A percentile compares a stretch with the other conserved stretches of the same genome.
Evolutionary conservation across 2,329 filamentous ascomycete species (phyloP).

Genomic region (Alternaria ventricosa): DNA sequence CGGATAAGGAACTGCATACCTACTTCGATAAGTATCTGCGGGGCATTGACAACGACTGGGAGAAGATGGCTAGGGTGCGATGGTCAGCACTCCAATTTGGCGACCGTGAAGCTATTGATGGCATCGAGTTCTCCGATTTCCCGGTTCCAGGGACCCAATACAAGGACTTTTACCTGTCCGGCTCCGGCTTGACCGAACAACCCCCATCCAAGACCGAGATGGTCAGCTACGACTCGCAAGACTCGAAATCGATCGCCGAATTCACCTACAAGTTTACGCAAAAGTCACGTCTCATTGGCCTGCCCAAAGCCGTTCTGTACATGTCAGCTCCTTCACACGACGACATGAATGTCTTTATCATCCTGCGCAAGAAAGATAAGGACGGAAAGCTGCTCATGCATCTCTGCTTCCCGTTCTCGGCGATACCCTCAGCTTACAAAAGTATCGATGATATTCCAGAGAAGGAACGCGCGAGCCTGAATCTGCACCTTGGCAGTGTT

Average conservation of each 20-base stretch:
- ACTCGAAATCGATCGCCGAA: constrained; percentile 16
- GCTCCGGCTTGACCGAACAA: constrained; percentile 4
- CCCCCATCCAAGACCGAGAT: neutral
- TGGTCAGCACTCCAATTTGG: constrained; percentile 47
- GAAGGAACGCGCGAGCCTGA: constrained; percentile 50
- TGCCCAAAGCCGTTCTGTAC: constrained; percentile 57
- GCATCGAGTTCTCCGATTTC: constrained; percentile 22
- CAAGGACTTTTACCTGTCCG: constrained; percentile 14
- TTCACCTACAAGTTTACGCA: constrained; percentile 41
- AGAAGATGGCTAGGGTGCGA: constrained; percentile 55
- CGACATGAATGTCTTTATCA: constrained; percentile 55
- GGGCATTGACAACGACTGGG: constrained; percentile 55
- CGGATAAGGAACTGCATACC: constrained; percentile 12
- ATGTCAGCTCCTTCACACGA: constrained; percentile 53
- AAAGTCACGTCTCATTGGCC: constrained; percentile 52
- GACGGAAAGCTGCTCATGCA: constrained; percentile 49
- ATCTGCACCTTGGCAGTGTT: constrained; percentile 52
- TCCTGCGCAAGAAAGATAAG: constrained; percentile 54
- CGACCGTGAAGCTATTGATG: constrained; percentile 23
- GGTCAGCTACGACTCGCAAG: constrained; percentile 24
- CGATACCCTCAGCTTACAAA: constrained; percentile 28
- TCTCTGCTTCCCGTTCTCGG: constrained; percentile 49
- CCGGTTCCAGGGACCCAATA: constrained; percentile 25
- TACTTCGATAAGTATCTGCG: constrained; percentile 59
- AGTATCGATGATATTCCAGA: constrained; percentile 65